Base-by-base conservation (phyloP, 2,329 filamentous ascomycete species). In the Exserohilum rostratum region DNA sequence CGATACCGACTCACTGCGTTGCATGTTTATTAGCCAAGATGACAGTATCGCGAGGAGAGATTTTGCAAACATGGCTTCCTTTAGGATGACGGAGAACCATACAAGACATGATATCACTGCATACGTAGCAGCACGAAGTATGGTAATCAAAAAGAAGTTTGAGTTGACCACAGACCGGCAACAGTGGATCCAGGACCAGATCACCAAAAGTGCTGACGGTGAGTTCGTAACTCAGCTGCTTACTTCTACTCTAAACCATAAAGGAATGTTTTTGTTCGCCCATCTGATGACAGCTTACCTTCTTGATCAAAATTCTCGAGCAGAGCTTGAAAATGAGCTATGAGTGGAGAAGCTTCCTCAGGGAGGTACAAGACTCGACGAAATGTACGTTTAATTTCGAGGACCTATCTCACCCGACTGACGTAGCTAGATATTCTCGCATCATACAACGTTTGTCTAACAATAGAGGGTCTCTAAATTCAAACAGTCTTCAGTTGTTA, bases 11-110 rank as follows among this genome's bases (percentile, higher is more conserved):
- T 37, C 30, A 6, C 33, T 46, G 7, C 43, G 43, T 6, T 46
- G 43, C 18, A 25, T 46, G 31, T 46, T 71, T 12, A 58, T 71
- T 29, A 71, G 68, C 38, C 68, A 71, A 40, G 52, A 71, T 17
- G 65, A 57, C 31, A 46, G 17, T 7, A 34, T 49, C 22, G 51
- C 51, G 10, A 45, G 51, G 33, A 46, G 49, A n/a, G 29, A 54
- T 25, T 54, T 54, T 7, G 39, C 20, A 6, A 42, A 35, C 15
- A 55, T 55, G 20, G 25, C 39, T 2, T 44, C 44, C 27, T 15
- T 54, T 3, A 46, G 27, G 18, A 25, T 51, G 3, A 54, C 51
- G 3, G 45, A 46, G n/a, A n/a, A 18, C 17, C 38, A 54, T 44
- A 45, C 31, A 20, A 49, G 35, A 29, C 33, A 39, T 13, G 51